A percentile compares a stretch with the other conserved stretches of the same genome.
These are phyloP conservation scores for Trifolium pratense DNA, from an alignment of 306 rosid genomes.

Conservation along the genomic window DNA sequence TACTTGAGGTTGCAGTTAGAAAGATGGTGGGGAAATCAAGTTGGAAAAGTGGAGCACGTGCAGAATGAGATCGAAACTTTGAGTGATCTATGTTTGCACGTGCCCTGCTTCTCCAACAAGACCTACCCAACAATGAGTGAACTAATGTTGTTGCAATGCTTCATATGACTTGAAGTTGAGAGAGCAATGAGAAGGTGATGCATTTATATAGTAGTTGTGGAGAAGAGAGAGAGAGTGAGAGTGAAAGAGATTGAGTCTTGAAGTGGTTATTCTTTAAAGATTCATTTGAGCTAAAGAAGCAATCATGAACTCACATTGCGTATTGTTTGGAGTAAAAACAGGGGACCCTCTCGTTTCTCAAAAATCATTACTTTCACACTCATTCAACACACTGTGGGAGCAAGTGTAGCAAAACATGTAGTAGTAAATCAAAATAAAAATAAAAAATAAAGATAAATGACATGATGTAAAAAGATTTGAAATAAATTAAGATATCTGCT, in stretches of 20 bases:
- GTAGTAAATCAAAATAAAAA: neutral
- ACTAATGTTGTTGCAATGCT: conserved; percentile 1
- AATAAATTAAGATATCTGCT: too few species aligned
- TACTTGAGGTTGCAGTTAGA: neutral
- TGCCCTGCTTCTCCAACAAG: conserved; percentile 99
- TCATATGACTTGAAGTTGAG: conserved; percentile 26
- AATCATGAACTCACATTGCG: conserved; percentile 38
- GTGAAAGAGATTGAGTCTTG: conserved; percentile 72
- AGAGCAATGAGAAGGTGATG: conserved; percentile 37
- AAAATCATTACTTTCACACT: neutral
- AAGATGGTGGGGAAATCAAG: conserved; percentile 63
- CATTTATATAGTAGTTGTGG: conserved; percentile 38
- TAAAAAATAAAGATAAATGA: neutral
- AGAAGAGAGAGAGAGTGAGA: conserved; percentile 27
- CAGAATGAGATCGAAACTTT: conserved; percentile 41
- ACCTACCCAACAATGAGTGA: conserved; percentile 54
- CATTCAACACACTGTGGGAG: neutral
- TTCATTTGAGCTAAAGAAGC: conserved; percentile 44
- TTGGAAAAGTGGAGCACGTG: conserved; percentile 99
- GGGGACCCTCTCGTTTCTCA: conserved; percentile 18
- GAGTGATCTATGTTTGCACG: conserved; percentile 59
- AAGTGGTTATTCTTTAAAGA: conserved; percentile 72
- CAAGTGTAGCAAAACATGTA: neutral
- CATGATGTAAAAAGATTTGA: neutral
- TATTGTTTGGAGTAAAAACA: conserved; percentile 24